A percentile compares a stretch with the other conserved stretches of the same genome.
Conservation (phyloP, 176 grass and related monocot species). For the Puccinellia tenuiflora region DNA sequence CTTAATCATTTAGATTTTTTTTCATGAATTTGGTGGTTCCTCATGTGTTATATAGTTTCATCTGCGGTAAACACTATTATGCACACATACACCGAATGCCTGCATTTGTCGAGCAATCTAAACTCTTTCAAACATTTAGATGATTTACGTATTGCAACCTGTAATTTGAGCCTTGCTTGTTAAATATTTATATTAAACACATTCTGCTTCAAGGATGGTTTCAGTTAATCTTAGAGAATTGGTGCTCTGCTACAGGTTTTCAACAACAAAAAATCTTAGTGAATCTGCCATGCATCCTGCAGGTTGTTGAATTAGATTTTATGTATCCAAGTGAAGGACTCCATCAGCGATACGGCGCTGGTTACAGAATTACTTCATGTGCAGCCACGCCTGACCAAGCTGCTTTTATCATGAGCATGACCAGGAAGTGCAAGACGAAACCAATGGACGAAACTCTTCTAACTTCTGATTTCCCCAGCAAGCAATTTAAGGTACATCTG, state of each 20-base stretch:
- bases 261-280: neutral
- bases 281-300: constrained; percentile 10
- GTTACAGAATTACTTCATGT: constrained; percentile 67
- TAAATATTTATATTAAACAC: neutral
- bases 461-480: constrained; percentile 69
- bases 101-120: no score
- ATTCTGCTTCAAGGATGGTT: neutral
- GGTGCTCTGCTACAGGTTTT: neutral
- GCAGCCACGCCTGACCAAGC: constrained; percentile 68
- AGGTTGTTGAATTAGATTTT: constrained; percentile 85
- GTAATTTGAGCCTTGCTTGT: neutral
- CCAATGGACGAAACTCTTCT: constrained; percentile 69
- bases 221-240: neutral
- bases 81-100: neutral
- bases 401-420: constrained; percentile 72
- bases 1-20: neutral
- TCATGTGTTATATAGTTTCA: neutral
- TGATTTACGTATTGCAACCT: neutral
- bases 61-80: neutral
- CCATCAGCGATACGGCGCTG: constrained; percentile 53
- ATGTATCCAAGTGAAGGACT: constrained; percentile 80
- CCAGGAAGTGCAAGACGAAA: constrained; percentile 57
- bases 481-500: constrained; percentile 47
- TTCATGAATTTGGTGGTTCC: neutral
- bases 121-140: no score